phyloP scores from a whole-genome alignment of 208 protist genomes.

The Vickermania ingenoplastis region DNA sequence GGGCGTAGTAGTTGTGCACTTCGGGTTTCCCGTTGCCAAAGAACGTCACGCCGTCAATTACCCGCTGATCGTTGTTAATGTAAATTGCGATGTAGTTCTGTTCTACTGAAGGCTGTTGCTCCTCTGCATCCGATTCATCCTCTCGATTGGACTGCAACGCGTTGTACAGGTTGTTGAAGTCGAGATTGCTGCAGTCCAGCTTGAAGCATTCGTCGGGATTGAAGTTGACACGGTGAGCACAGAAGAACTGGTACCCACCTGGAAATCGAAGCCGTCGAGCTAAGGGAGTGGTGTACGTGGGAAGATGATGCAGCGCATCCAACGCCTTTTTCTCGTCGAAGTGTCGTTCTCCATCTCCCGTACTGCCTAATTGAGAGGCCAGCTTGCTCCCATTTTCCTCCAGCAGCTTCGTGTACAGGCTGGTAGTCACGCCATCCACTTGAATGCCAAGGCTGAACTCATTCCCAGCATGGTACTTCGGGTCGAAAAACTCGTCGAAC shows the following conservation, averaged over 20 bases:
- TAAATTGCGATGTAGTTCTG: conserved; percentile 59
- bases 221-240: conserved; percentile 34
- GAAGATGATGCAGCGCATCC: conserved; percentile 11
- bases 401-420: conserved; percentile 24
- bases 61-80: conserved; percentile 43
- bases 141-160: not conserved
- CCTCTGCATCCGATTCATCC: conserved; percentile 1
- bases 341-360: not conserved
- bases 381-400: conserved; percentile 37
- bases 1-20: conserved; percentile 60
- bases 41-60: conserved; percentile 74
- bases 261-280: conserved; percentile 21
- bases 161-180: conserved; percentile 21
- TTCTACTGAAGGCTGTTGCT: not conserved
- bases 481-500: conserved; percentile 64
- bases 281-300: conserved; percentile 17
- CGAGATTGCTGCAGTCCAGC: conserved; percentile 33
- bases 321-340: conserved; percentile 1
- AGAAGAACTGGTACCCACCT: conserved; percentile 54
- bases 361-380: not conserved
- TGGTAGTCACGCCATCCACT: conserved; percentile 4
- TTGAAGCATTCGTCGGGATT: conserved; percentile 23
- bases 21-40: conserved; percentile 67
- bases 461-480: conserved; percentile 9
- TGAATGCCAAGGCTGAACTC: not conserved